These are phyloP conservation scores for Phoma sp. DNA, from an alignment of 2,329 filamentous ascomycete genomes.

Conservation along the genomic window DNA sequence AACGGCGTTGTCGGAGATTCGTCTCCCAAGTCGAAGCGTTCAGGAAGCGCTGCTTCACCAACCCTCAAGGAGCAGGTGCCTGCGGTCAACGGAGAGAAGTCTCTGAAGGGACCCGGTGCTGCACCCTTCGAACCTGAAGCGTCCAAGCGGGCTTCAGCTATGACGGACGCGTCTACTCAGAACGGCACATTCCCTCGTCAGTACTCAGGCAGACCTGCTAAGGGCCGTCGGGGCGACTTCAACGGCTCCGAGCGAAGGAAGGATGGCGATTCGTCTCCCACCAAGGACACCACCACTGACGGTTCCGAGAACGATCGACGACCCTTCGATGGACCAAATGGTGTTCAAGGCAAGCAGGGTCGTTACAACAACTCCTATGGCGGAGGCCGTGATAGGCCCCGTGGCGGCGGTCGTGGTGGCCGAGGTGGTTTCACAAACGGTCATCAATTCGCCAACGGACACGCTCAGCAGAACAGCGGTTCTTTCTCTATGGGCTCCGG, in stretches of 20 bases:
- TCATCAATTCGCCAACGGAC: conserved; percentile 50
- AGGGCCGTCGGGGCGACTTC: conserved; percentile 41
- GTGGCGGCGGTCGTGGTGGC: conserved; percentile 55
- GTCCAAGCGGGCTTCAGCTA: conserved; percentile 26
- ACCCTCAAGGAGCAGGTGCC: conserved; percentile 36
- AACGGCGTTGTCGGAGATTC: conserved; percentile 32
- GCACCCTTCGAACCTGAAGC: conserved; percentile 32
- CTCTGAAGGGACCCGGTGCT: conserved; percentile 25
- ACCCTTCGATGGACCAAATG: conserved; percentile 39
- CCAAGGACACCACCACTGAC: conserved; percentile 44
- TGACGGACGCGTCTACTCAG: conserved; percentile 30
- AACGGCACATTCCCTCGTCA: conserved; percentile 39
- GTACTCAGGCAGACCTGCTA: conserved; percentile 36
- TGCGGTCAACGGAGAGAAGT: conserved; percentile 31
- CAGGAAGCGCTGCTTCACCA: conserved; percentile 41
- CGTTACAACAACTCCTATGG: conserved; percentile 46
- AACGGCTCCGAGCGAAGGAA: conserved; percentile 38
- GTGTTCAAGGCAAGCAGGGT: conserved; percentile 35
- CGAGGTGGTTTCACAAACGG: conserved; percentile 49
- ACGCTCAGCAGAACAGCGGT: conserved; percentile 38
- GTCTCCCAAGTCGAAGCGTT: conserved; percentile 45
- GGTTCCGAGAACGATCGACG: conserved; percentile 40
- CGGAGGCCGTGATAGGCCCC: conserved; percentile 52
- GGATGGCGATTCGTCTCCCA: conserved; percentile 40
- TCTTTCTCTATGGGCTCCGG: conserved; percentile 45